These are phyloP conservation scores for Paspalum notatum DNA, from an alignment of 176 grass and related monocot species.

Conservation along the genomic window DNA sequence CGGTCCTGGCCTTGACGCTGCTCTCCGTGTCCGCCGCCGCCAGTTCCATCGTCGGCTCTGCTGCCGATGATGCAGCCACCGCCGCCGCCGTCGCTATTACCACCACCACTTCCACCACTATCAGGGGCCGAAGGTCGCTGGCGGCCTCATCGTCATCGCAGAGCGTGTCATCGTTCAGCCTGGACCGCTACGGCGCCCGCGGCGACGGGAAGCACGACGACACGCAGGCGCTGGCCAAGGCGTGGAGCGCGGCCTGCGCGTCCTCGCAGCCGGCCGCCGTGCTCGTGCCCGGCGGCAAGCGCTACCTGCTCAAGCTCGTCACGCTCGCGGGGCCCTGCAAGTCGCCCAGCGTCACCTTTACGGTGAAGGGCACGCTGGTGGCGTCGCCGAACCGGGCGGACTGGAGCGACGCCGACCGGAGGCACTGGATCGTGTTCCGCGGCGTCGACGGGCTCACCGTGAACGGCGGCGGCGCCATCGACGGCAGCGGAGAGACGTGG, in stretches of 20 bases:
- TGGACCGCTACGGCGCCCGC: slow-evolving; percentile 57
- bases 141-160: slow-evolving; percentile 14
- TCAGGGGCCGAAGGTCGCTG: slow-evolving; percentile 2
- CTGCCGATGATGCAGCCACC: background rate
- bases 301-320: slow-evolving; percentile 59
- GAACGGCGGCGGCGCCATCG: slow-evolving; percentile 56
- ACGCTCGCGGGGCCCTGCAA: slow-evolving; percentile 70
- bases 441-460: slow-evolving; percentile 46
- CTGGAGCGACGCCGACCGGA: slow-evolving; percentile 46
- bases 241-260: slow-evolving; percentile 62
- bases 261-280: slow-evolving; percentile 55
- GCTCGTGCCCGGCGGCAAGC: slow-evolving; percentile 56
- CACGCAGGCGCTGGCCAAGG: slow-evolving; percentile 51
- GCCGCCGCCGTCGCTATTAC: background rate
- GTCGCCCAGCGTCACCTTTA: slow-evolving; percentile 41
- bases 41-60: background rate
- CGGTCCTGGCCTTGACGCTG: background rate
- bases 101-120: no score
- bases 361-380: slow-evolving; percentile 44
- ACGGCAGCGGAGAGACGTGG: slow-evolving; percentile 78
- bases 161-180: slow-evolving; percentile 32
- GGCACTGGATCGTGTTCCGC: slow-evolving; percentile 63
- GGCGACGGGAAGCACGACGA: slow-evolving; percentile 65
- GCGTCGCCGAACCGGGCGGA: slow-evolving; percentile 2
- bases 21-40: background rate